Conservation (phyloP, 1,139 yeast genomes). For the Suhomyces anneliseae region DNA sequence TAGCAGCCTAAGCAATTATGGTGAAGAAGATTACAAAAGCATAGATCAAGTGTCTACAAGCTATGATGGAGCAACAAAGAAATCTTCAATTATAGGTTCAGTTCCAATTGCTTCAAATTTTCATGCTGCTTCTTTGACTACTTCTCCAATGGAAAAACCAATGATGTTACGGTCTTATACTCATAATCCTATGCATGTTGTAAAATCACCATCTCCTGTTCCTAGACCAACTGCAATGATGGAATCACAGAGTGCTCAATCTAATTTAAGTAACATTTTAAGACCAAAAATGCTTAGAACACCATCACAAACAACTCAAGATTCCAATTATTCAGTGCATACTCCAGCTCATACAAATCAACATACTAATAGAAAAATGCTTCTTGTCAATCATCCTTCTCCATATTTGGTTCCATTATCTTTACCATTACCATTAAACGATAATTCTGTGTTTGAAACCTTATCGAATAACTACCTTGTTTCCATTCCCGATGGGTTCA, state of each 20-base stretch:
- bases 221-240: conserved; percentile 10
- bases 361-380: conserved; percentile 10
- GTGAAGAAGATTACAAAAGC: conserved; percentile 10
- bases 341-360: conserved; percentile 13
- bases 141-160: conserved; percentile 29
- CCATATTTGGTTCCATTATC: conserved; percentile 49
- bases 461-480: conserved; percentile 45
- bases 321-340: conserved; percentile 26
- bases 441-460: conserved; percentile 41
- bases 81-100: conserved; percentile 19
- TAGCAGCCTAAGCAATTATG: conserved; percentile 8
- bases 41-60: conserved; percentile 7
- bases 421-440: conserved; percentile 45
- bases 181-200: conserved; percentile 13
- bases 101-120: conserved; percentile 21
- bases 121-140: conserved; percentile 18
- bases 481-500: conserved; percentile 49
- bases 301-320: conserved; percentile 41
- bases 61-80: conserved; percentile 4
- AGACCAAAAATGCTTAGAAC: conserved; percentile 35
- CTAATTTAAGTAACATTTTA: conserved; percentile 6
- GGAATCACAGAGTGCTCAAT: conserved; percentile 4
- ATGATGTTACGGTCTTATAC: conserved; percentile 15
- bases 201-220: conserved; percentile 20
- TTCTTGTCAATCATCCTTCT: conserved; percentile 27